Evolutionary conservation across 2,329 filamentous ascomycete species (phyloP).

Genomic region (Microcyclospora pomicola): DNA sequence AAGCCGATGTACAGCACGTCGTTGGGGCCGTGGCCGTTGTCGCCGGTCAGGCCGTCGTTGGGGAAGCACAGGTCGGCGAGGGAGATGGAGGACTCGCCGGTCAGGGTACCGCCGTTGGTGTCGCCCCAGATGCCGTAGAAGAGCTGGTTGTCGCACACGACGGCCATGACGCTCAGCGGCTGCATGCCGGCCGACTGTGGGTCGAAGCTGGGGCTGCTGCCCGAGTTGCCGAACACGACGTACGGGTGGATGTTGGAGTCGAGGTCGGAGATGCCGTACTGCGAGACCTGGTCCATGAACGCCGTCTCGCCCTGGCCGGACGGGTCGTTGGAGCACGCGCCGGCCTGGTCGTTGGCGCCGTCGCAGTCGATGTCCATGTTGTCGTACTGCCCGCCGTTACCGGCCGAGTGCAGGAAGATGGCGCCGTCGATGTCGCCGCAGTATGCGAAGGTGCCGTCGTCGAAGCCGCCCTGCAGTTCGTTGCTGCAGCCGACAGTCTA

Average conservation of each 20-base stretch:
- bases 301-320: conserved; percentile 35
- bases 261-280: conserved; percentile 24
- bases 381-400: conserved; percentile 27
- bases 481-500: too few species aligned
- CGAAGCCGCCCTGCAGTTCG: too few species aligned
- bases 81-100: conserved; percentile 43
- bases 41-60: conserved; percentile 34
- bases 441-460: conserved; percentile 2
- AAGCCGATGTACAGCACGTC: conserved; percentile 53
- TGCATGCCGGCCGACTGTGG: conserved; percentile 27
- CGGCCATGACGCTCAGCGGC: conserved; percentile 41
- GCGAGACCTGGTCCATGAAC: conserved; percentile 22
- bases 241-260: conserved; percentile 40
- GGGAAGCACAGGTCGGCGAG: conserved; percentile 44
- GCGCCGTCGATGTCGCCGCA: conserved; percentile 4
- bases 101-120: conserved; percentile 37
- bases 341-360: conserved; percentile 29
- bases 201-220: conserved; percentile 10
- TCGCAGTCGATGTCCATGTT: conserved; percentile 50
- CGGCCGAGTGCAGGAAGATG: conserved; percentile 34
- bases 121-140: conserved; percentile 50
- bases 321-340: conserved; percentile 7
- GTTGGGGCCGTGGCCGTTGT: conserved; percentile 41
- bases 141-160: conserved; percentile 34
- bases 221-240: conserved; percentile 41